Evolutionary conservation across 2,329 filamentous ascomycete genomes (phyloP).

Genomic region (Zymoseptoria brevis): DNA sequence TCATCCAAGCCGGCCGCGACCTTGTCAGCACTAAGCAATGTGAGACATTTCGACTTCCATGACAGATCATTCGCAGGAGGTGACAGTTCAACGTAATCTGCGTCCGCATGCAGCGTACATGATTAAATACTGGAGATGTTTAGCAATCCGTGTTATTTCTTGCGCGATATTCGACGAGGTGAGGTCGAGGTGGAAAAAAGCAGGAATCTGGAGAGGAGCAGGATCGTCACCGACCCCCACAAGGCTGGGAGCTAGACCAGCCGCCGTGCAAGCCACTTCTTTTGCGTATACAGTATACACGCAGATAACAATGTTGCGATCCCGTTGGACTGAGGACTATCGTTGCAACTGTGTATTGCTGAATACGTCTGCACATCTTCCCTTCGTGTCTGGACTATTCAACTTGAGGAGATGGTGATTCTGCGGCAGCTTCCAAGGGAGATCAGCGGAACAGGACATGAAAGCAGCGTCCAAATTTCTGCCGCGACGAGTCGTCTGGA

Average conservation of each 20-base stretch:
- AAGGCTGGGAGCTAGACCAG: not conserved
- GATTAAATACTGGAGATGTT: too few relatives aligned
- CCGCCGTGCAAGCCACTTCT: not conserved
- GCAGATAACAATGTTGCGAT: not conserved
- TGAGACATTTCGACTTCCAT: not conserved
- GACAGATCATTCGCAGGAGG: not conserved
- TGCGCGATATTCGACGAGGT: not conserved
- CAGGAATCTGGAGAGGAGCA: not conserved
- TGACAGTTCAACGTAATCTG: too few relatives aligned
- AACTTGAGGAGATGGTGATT: not conserved
- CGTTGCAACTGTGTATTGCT: too few relatives aligned
- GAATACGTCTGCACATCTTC: too few relatives aligned
- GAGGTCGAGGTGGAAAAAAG: not conserved
- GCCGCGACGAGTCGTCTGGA: too few relatives aligned
- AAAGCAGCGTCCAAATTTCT: too few relatives aligned
- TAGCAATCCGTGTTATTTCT: too few relatives aligned
- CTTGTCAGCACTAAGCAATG: not conserved
- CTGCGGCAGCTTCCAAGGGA: not conserved
- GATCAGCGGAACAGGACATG: not conserved
- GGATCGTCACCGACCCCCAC: not conserved
- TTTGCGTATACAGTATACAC: not conserved
- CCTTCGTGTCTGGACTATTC: too few relatives aligned
- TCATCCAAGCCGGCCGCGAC: not conserved
- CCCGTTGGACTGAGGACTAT: too few relatives aligned
- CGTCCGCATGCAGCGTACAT: too few relatives aligned